Evolutionary conservation across 129 eudicot genomes (phyloP).

Genomic region (Smallanthus sonchifolius): DNA sequence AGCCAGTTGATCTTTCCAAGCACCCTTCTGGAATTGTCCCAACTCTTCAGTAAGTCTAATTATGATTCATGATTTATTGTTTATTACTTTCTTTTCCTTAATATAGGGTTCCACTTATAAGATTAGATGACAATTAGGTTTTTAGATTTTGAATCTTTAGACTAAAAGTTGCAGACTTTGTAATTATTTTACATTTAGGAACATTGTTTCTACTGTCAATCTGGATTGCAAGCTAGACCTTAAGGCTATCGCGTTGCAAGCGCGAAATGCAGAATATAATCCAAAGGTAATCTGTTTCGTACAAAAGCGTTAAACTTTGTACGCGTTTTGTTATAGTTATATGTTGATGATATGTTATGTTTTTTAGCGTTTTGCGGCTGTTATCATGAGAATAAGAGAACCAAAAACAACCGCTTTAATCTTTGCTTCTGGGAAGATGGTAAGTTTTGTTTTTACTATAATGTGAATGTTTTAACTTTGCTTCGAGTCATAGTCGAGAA

Average conservation of each 20-base stretch:
- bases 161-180: slow-evolving; percentile 1
- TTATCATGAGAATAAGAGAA: slow-evolving; percentile 91
- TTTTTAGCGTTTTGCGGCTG: slow-evolving; percentile 89
- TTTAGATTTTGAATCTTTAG: neutral
- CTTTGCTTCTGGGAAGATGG: slow-evolving; percentile 94
- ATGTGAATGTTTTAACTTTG: neutral
- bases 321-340: neutral
- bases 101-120: neutral
- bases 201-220: slow-evolving; percentile 86
- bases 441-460: slow-evolving; percentile 25
- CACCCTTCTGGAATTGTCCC: slow-evolving; percentile 86
- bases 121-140: neutral
- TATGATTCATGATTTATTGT: neutral
- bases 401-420: slow-evolving; percentile 85
- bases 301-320: neutral
- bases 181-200: slow-evolving; percentile 36
- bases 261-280: slow-evolving; percentile 90
- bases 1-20: slow-evolving; percentile 71
- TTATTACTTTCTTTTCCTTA: neutral
- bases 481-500: slow-evolving; percentile 2
- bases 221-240: slow-evolving; percentile 84
- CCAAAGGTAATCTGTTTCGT: slow-evolving; percentile 53
- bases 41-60: slow-evolving; percentile 59
- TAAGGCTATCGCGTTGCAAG: slow-evolving; percentile 76
- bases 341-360: neutral